phyloP scores from a whole-genome alignment of 2,329 filamentous ascomycete species.

The Fusarium praegraminearum region DNA sequence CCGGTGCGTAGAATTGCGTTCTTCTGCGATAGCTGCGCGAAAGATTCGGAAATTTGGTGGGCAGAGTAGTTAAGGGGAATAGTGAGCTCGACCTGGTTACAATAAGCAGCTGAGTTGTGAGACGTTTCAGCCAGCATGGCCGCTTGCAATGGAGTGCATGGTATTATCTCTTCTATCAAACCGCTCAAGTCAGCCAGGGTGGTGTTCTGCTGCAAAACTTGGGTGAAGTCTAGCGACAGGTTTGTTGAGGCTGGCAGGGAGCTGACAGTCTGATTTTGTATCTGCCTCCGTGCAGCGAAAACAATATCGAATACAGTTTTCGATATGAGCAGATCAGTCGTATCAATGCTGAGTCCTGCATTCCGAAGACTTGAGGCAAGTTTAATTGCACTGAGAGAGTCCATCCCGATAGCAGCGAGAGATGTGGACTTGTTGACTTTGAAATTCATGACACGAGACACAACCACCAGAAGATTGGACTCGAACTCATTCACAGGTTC shows the following conservation, averaged over 20 bases:
- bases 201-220: slow-evolving; percentile 35
- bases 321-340: slow-evolving; percentile 71
- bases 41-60: slow-evolving; percentile 60
- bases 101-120: slow-evolving; percentile 71
- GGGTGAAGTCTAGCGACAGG: slow-evolving; percentile 32
- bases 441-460: slow-evolving; percentile 57
- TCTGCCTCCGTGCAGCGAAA: slow-evolving; percentile 23
- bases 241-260: slow-evolving; percentile 11
- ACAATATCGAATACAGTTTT: slow-evolving; percentile 56
- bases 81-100: slow-evolving; percentile 80
- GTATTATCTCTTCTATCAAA: slow-evolving; percentile 59
- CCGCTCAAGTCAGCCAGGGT: slow-evolving; percentile 33
- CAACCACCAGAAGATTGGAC: slow-evolving; percentile 53
- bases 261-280: background rate
- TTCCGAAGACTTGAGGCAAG: slow-evolving; percentile 73
- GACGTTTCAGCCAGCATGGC: slow-evolving; percentile 85
- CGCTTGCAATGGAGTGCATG: slow-evolving; percentile 79
- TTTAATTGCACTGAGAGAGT: slow-evolving; percentile 66
- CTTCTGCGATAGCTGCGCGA: slow-evolving; percentile 61
- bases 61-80: slow-evolving; percentile 55
- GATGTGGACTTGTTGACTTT: slow-evolving; percentile 54
- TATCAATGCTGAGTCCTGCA: slow-evolving; percentile 66
- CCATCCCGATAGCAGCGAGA: slow-evolving; percentile 69
- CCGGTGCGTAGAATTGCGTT: slow-evolving; percentile 81
- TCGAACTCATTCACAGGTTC: slow-evolving; percentile 41